phyloP scores from a whole-genome alignment of 768 basidiomycete species.

The Termitomyces sp. region DNA sequence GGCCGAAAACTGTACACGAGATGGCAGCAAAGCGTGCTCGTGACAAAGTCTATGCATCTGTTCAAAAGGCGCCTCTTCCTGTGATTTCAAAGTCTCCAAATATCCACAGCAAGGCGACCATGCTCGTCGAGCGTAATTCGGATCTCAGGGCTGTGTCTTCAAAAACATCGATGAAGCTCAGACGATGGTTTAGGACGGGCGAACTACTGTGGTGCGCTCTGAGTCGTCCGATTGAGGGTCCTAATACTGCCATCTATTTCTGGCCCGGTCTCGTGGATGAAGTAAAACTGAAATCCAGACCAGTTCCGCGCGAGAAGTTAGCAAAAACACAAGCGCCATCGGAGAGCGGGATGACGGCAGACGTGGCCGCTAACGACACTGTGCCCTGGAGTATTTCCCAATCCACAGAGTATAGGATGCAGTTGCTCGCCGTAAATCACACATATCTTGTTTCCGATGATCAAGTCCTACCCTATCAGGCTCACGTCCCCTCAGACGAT shows the following conservation, averaged over 20 bases:
- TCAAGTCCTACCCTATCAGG: slow-evolving; percentile 70
- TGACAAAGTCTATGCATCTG: slow-evolving; percentile 32
- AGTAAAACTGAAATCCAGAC: slow-evolving; percentile 39
- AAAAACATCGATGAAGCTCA: slow-evolving; percentile 35
- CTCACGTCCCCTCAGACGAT: slow-evolving; percentile 47
- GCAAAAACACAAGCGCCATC: slow-evolving; percentile 1
- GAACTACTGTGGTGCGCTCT: slow-evolving; percentile 72
- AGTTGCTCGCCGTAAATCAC: slow-evolving; percentile 54
- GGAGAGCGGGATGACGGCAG: slow-evolving; percentile 11
- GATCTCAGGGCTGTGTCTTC: slow-evolving; percentile 58
- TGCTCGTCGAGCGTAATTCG: slow-evolving; percentile 55
- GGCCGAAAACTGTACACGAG: slow-evolving; percentile 18
- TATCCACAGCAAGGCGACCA: slow-evolving; percentile 32
- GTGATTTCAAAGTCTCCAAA: slow-evolving; percentile 25
- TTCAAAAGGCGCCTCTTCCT: slow-evolving; percentile 29
- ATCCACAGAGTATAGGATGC: slow-evolving; percentile 58
- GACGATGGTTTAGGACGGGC: slow-evolving; percentile 59
- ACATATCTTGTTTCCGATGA: slow-evolving; percentile 45
- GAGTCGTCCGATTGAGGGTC: slow-evolving; percentile 39
- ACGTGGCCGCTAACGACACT: slow-evolving; percentile 6
- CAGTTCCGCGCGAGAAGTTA: slow-evolving; percentile 23
- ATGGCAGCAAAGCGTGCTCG: slow-evolving; percentile 19
- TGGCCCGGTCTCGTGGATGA: slow-evolving; percentile 75
- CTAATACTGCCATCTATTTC: slow-evolving; percentile 44
- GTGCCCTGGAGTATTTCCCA: slow-evolving; percentile 56